Evolutionary conservation across 306 rosid genomes (phyloP).

Genomic region (Arachis stenosperma): DNA sequence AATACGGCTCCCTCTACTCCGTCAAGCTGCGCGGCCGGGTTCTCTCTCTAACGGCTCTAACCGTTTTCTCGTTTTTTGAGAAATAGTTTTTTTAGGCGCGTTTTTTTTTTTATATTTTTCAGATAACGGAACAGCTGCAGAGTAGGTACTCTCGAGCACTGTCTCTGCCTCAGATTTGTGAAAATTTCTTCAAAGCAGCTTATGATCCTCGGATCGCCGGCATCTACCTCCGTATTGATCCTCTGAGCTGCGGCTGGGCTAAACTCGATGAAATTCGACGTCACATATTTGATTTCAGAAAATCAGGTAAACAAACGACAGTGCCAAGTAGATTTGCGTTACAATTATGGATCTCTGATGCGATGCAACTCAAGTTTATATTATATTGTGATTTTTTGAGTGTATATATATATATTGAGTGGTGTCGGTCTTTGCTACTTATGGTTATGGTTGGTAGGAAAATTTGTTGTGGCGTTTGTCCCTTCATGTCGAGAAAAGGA

Average conservation of each 20-base stretch:
- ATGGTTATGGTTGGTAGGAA: constrained; percentile 58
- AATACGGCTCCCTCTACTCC: constrained; percentile 68
- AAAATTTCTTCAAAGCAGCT: constrained; percentile 85
- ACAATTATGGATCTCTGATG: not conserved
- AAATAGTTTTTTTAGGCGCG: not conserved
- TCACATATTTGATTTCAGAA: constrained; percentile 73
- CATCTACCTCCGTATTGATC: constrained; percentile 76
- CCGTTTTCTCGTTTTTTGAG: not conserved
- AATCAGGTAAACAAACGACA: constrained; percentile 60
- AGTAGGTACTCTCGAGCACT: constrained; percentile 72
- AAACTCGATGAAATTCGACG: constrained; percentile 94
- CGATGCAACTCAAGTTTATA: constrained; percentile 22
- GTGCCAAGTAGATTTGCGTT: too few relatives aligned
- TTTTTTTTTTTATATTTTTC: not conserved
- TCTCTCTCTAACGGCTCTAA: not conserved
- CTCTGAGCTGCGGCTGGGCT: constrained; percentile 92
- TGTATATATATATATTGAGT: constrained; percentile 17
- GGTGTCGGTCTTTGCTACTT: not conserved
- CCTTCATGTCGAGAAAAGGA: constrained; percentile 93
- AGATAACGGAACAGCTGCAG: constrained; percentile 85
- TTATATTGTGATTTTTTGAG: not conserved
- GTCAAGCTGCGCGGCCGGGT: constrained; percentile 95
- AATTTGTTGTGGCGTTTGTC: constrained; percentile 77
- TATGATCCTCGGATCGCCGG: constrained; percentile 91
- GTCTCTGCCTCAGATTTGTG: constrained; percentile 86